Base-by-base conservation (phyloP, 2,329 filamentous ascomycete genomes). In the Alternaria triticimaculans region DNA sequence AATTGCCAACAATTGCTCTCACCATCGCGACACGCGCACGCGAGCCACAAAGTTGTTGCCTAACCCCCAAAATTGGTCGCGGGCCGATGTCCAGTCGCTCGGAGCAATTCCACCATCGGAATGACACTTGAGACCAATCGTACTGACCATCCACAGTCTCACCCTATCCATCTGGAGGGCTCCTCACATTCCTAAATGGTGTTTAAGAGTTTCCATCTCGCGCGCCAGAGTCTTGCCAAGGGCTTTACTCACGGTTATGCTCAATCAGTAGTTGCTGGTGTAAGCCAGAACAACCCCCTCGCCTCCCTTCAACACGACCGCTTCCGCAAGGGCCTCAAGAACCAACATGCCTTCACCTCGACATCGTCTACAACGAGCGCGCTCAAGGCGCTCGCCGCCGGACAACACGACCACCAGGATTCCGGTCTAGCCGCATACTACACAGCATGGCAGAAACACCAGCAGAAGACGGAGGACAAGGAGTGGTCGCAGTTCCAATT, bases 201-300 rank as follows among this genome's bases (percentile, higher is more conserved):
- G 78, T 84, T 85, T 78, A 91, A 91, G 83, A 89, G 90, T 76
- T 88, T 89, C 78, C 87, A 89, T 86, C 92, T 98, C 87, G 93
- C 97, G 89, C 95, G 96, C 87, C 92, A 95, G 88, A 94, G 93
- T 91, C 92, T 97, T 84, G 90, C 93, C 80, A 98, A 98, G 86
- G 94, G 94, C 78, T 92, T 98, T 82, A 95, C 93, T 81, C 93
- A 98, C 88, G 95, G 95, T 84, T 98, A 97, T 88, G 94, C 94
- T 75, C 95, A 98, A 82, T 97, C 94, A 68, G 91, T 98, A 83
- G 94, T 99, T 84, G 96, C 96, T 78, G 95, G 94, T 76, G 87
- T 89, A 84, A 79, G 93, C 45, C 85, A 87, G 67, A 86, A 86
- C 72, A 86, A 86, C 60, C 82, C 84, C 46, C 81, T 88, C 62